phyloP scores from a whole-genome alignment of 805 yeast species.

The Candida morakotiae region DNA sequence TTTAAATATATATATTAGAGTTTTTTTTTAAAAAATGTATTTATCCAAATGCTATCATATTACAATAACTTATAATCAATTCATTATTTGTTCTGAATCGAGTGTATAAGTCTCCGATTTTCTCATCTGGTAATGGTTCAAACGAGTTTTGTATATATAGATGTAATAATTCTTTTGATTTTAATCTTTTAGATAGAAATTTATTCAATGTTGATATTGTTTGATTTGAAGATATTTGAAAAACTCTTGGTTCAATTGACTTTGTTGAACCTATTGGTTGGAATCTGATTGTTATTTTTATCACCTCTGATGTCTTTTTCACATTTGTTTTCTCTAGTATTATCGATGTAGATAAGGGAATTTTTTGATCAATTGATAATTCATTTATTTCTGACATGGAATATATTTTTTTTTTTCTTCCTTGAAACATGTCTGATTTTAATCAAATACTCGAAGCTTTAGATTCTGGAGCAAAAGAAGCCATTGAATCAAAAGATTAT shows the following conservation, averaged over 20 bases:
- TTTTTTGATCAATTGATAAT: slow-evolving; percentile 8
- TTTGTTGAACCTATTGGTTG: slow-evolving; percentile 59
- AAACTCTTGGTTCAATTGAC: slow-evolving; percentile 45
- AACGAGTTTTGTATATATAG: slow-evolving; percentile 38
- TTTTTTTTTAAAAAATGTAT: too few relatives aligned
- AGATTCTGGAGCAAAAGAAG: slow-evolving; percentile 29
- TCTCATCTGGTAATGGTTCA: slow-evolving; percentile 39
- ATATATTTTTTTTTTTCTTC: not conserved
- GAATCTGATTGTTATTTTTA: slow-evolving; percentile 48
- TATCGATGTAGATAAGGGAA: slow-evolving; percentile 17
- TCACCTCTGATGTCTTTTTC: slow-evolving; percentile 2
- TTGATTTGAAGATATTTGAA: slow-evolving; percentile 45
- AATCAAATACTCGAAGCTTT: slow-evolving; percentile 24
- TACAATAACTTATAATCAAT: slow-evolving; percentile 36
- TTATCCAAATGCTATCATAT: slow-evolving; percentile 37
- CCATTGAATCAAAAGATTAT: slow-evolving; percentile 51
- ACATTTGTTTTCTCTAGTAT: slow-evolving; percentile 9
- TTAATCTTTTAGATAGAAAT: slow-evolving; percentile 41
- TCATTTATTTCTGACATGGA: slow-evolving; percentile 2
- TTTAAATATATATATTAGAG: not conserved
- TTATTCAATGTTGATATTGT: slow-evolving; percentile 42
- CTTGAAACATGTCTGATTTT: slow-evolving; percentile 19
- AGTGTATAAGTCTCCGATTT: slow-evolving; percentile 25
- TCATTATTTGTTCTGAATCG: slow-evolving; percentile 30
- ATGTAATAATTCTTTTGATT: slow-evolving; percentile 18